phyloP scores from a whole-genome alignment of 257 asterid genomes.

The Marsdenia floribunda region DNA sequence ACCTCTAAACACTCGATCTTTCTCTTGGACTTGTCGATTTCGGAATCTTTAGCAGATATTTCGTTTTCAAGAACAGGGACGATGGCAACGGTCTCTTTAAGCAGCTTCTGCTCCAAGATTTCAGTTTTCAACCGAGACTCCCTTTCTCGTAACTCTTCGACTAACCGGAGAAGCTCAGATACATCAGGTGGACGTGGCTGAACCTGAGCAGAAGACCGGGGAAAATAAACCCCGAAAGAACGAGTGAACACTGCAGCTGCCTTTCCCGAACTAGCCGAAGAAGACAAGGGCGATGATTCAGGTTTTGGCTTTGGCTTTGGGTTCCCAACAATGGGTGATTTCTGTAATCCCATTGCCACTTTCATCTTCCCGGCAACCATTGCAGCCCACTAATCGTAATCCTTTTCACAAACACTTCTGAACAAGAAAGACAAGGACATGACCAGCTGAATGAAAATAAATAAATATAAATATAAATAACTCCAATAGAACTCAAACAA shows the following conservation, averaged over 20 bases:
- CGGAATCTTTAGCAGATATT: slow-evolving; percentile 45
- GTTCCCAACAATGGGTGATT: slow-evolving; percentile 38
- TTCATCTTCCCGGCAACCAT: slow-evolving; percentile 92
- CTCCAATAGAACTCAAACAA: neutral
- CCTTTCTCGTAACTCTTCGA: slow-evolving; percentile 59
- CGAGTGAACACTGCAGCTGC: slow-evolving; percentile 41
- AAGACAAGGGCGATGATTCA: slow-evolving; percentile 34
- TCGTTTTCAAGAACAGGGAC: slow-evolving; percentile 65
- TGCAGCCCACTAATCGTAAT: neutral
- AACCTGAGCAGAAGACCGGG: slow-evolving; percentile 81
- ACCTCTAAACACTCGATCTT: slow-evolving; percentile 67
- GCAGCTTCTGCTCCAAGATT: slow-evolving; percentile 59
- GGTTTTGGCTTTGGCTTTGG: slow-evolving; percentile 31
- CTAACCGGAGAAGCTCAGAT: slow-evolving; percentile 56
- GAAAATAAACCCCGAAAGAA: slow-evolving; percentile 69
- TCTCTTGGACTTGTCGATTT: slow-evolving; percentile 38
- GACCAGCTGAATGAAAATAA: neutral
- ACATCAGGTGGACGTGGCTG: slow-evolving; percentile 96
- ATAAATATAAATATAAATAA: neutral
- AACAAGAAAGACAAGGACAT: slow-evolving; percentile 8
- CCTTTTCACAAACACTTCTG: neutral
- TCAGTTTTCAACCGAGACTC: slow-evolving; percentile 74
- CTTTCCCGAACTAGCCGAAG: slow-evolving; percentile 41
- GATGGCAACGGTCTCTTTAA: slow-evolving; percentile 57
- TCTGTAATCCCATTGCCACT: slow-evolving; percentile 65